A percentile compares a stretch with the other conserved stretches of the same genome.
Evolutionary conservation across 257 asterid genomes (phyloP).

Genomic region (Nicotiana sylvestris): DNA sequence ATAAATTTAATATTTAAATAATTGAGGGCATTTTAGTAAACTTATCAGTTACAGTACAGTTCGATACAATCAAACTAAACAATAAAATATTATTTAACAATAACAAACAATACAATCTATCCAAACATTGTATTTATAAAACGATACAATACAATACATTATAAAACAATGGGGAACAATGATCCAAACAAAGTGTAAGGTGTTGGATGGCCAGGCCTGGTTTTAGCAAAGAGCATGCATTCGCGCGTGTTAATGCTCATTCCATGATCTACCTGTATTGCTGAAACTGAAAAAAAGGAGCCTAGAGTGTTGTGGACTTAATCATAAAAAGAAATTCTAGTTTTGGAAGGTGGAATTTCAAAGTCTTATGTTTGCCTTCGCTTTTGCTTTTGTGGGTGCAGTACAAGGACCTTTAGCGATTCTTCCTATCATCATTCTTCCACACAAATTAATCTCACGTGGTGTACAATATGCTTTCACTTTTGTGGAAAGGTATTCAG

Average conservation of each 20-base stretch:
- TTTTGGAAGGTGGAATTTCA: not conserved
- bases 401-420: constrained; percentile 80
- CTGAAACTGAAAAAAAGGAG: not conserved
- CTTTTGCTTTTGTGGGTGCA: constrained; percentile 34
- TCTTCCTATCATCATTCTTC: constrained; percentile 70
- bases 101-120: too few species aligned
- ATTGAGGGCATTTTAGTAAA: too few species aligned
- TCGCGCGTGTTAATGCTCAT: not conserved
- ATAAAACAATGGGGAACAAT: too few species aligned
- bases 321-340: not conserved
- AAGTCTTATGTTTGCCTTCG: not conserved
- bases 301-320: not conserved
- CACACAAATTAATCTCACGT: constrained; percentile 85
- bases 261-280: not conserved
- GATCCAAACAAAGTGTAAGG: not conserved
- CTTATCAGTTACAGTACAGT: too few species aligned
- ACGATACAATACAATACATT: too few species aligned
- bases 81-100: too few species aligned
- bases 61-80: too few species aligned
- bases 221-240: too few species aligned
- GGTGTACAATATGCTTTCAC: constrained; percentile 86
- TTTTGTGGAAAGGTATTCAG: constrained; percentile 87
- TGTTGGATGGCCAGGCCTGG: not conserved
- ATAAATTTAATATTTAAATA: too few species aligned
- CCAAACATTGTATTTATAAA: too few species aligned